A percentile compares a stretch with the other conserved stretches of the same genome.
Conservation (phyloP, 2,329 filamentous ascomycete species). For the Sordariomycetes sp. region DNA sequence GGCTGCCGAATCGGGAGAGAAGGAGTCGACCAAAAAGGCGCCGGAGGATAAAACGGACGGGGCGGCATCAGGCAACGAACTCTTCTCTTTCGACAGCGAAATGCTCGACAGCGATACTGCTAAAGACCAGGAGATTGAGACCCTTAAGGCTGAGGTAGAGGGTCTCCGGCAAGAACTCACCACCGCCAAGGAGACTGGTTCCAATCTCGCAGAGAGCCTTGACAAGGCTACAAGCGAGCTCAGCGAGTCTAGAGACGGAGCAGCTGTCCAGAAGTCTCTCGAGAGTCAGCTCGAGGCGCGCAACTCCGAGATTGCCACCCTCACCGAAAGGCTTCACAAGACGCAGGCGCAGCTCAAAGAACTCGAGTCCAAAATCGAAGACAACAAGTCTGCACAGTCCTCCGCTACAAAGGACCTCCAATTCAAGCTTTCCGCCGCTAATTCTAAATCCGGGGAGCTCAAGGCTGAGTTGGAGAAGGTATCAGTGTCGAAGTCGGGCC, state of each 20-base stretch:
- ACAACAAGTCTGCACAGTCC: conserved; percentile 18
- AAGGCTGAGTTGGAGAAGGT: conserved; percentile 28
- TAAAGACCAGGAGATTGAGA: conserved; percentile 59
- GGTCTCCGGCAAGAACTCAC: conserved; percentile 60
- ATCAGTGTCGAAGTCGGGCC: conserved; percentile 21
- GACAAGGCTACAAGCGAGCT: conserved; percentile 59
- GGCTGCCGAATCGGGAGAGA: conserved; percentile 2
- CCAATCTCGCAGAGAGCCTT: conserved; percentile 54
- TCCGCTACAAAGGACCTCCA: conserved; percentile 24
- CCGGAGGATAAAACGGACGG: not conserved
- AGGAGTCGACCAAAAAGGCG: not conserved
- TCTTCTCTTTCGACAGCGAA: conserved; percentile 90
- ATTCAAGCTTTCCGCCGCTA: conserved; percentile 18
- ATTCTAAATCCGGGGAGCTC: conserved; percentile 24
- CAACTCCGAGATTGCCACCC: conserved; percentile 33
- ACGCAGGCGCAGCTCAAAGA: conserved; percentile 32
- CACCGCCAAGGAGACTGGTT: conserved; percentile 58
- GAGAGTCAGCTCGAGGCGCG: conserved; percentile 38
- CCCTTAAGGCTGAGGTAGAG: conserved; percentile 58
- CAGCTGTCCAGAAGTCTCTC: conserved; percentile 29
- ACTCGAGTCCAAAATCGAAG: conserved; percentile 23
- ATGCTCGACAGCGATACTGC: conserved; percentile 59
- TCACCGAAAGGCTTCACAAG: conserved; percentile 37
- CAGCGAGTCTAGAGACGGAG: conserved; percentile 30
- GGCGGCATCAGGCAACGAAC: conserved; percentile 34